Percentiles rank a stretch among this genome's conserved stretches.
These are phyloP conservation scores for Clitopilus passeckerianus DNA, from an alignment of 768 basidiomycete species.

Conservation along the genomic window DNA sequence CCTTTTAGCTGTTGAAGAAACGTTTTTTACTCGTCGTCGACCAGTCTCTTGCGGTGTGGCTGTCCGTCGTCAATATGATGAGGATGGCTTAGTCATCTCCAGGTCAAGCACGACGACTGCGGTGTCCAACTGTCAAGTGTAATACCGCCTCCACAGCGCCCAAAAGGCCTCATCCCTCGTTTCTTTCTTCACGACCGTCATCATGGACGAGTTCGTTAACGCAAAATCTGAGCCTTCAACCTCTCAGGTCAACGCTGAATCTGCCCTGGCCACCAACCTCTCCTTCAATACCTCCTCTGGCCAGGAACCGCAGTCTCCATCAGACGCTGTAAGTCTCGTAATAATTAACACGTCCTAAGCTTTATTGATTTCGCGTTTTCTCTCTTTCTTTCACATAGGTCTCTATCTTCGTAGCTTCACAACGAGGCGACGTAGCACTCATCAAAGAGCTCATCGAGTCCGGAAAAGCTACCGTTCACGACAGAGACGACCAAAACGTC, in stretches of 20 bases:
- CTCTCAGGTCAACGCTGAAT: conserved; percentile 40
- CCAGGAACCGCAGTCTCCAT: conserved; percentile 26
- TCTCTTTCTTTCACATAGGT: conserved; percentile 24
- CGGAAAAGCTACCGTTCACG: conserved; percentile 64
- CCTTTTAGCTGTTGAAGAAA: neutral
- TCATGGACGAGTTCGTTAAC: conserved; percentile 23
- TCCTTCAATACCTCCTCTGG: conserved; percentile 30
- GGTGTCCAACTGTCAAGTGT: neutral
- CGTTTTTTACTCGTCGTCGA: neutral
- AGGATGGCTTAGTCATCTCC: neutral
- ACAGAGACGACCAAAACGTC: conserved; percentile 86
- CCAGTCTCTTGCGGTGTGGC: neutral
- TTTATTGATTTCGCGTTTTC: neutral
- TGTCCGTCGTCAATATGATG: neutral
- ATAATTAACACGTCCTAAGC: neutral
- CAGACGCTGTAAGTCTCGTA: conserved; percentile 18
- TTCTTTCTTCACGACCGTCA: neutral
- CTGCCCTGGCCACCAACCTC: conserved; percentile 40
- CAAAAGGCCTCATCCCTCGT: neutral
- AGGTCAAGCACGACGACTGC: neutral
- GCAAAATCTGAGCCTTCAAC: conserved; percentile 47
- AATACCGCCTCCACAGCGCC: neutral
- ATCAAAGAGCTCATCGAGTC: conserved; percentile 67
- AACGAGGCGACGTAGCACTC: conserved; percentile 73
- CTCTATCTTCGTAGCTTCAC: conserved; percentile 81